These are phyloP conservation scores for Spizellomyces punctatus DNA, from an alignment of 192 early-diverging fungal species.

Conservation along the genomic window DNA sequence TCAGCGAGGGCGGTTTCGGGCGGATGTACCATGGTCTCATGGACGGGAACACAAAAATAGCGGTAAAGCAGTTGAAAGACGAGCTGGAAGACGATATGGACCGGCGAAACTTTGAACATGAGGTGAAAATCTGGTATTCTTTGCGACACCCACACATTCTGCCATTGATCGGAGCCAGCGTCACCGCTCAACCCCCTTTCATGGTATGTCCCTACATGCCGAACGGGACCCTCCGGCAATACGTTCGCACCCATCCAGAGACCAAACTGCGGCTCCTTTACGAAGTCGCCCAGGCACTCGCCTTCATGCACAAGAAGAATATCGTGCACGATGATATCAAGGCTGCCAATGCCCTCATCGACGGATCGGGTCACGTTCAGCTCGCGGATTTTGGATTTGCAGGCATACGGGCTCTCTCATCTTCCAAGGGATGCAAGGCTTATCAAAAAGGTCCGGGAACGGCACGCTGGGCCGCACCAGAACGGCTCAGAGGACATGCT, in stretches of 20 bases:
- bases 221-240: slow-evolving; percentile 23
- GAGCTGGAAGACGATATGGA: slow-evolving; percentile 12
- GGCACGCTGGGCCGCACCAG: slow-evolving; percentile 22
- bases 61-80: slow-evolving; percentile 20
- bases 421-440: slow-evolving; percentile 7
- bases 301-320: slow-evolving; percentile 27
- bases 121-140: slow-evolving; percentile 25
- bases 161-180: slow-evolving; percentile 34
- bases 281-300: slow-evolving; percentile 29
- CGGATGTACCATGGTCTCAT: slow-evolving; percentile 22
- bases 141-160: slow-evolving; percentile 34
- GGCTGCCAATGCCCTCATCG: slow-evolving; percentile 83
- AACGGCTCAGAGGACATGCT: too few species aligned
- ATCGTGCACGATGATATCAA: slow-evolving; percentile 66
- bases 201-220: slow-evolving; percentile 35
- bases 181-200: slow-evolving; percentile 27
- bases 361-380: slow-evolving; percentile 76
- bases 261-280: slow-evolving; percentile 26
- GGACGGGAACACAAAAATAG: slow-evolving; percentile 24
- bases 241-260: slow-evolving; percentile 5
- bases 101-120: slow-evolving; percentile 3
- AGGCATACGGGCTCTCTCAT: background rate
- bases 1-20: slow-evolving; percentile 32
- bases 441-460: slow-evolving; percentile 17
- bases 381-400: slow-evolving; percentile 79